These are phyloP conservation scores for Coprinopsis sp. DNA, from an alignment of 768 basidiomycete species.

Conservation along the genomic window DNA sequence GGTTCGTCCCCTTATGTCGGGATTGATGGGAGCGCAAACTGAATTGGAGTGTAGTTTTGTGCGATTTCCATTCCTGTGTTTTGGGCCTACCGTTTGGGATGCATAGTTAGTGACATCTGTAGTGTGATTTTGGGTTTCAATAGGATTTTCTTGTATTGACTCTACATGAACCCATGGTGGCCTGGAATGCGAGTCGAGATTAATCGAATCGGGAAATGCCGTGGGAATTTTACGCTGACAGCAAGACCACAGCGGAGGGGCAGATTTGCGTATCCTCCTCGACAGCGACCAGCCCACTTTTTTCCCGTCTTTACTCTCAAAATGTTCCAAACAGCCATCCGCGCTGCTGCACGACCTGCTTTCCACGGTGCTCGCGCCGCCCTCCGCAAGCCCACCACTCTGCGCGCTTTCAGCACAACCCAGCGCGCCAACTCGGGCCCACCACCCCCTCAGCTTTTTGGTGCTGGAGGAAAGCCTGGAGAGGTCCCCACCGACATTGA, in stretches of 20 bases:
- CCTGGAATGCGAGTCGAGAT: background rate
- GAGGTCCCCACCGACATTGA: conserved; percentile 79
- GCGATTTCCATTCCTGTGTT: no score
- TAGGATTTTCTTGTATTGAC: no score
- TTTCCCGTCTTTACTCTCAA: background rate
- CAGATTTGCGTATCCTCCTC: background rate
- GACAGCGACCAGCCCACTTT: conserved; percentile 1
- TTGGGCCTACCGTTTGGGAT: no score
- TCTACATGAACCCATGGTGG: no score
- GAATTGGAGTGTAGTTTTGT: no score
- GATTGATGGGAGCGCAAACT: no score
- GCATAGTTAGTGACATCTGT: no score
- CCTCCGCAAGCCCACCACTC: conserved; percentile 27
- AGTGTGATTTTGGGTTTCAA: no score
- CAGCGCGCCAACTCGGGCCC: conserved; percentile 52
- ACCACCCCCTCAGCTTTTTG: conserved; percentile 62
- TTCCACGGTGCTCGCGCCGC: conserved; percentile 35
- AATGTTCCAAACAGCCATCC: conserved; percentile 44
- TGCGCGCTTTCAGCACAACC: conserved; percentile 60
- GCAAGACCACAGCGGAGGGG: background rate
- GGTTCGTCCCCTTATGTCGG: no score
- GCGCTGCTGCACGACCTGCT: conserved; percentile 42
- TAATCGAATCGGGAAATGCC: conserved; percentile 6
- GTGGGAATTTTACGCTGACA: no score
- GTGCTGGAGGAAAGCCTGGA: conserved; percentile 67